These are phyloP conservation scores for Trichosporon faecale DNA, from an alignment of 1,284 basidiomycete genomes.

Conservation along the genomic window DNA sequence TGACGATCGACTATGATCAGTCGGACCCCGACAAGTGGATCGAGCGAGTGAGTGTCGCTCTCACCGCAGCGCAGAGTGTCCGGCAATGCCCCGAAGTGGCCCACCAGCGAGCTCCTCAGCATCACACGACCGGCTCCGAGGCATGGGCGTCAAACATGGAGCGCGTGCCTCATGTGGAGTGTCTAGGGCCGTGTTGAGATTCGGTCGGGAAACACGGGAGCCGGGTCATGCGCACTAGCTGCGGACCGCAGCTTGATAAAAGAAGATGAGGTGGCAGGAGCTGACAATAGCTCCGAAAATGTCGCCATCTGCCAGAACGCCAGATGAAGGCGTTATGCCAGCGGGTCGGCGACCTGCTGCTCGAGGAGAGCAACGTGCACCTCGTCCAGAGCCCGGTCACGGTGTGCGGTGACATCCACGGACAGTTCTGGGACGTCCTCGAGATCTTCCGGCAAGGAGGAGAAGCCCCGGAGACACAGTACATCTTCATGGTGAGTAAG, in stretches of 20 bases:
- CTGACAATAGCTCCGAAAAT: constrained; percentile 64
- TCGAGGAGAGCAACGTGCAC: constrained; percentile 95
- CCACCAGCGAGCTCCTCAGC: neutral
- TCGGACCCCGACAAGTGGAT: constrained; percentile 28
- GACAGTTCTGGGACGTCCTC: constrained; percentile 92
- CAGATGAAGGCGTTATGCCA: constrained; percentile 91
- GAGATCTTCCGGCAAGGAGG: constrained; percentile 89
- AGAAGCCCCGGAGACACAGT: constrained; percentile 80
- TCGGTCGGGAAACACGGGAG: neutral
- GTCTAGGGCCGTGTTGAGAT: neutral
- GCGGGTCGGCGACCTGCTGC: constrained; percentile 74
- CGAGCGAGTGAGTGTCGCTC: constrained; percentile 20
- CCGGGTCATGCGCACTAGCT: neutral
- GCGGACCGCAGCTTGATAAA: neutral
- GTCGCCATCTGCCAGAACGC: constrained; percentile 79
- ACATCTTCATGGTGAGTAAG: constrained; percentile 76
- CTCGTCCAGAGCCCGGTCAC: constrained; percentile 87
- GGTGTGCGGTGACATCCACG: constrained; percentile 91
- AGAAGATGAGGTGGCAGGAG: neutral
- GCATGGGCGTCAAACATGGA: neutral
- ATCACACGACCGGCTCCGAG: neutral
- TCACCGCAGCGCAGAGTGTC: neutral
- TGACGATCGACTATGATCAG: constrained; percentile 30
- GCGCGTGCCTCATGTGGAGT: neutral
- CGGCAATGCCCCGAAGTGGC: neutral